phyloP scores from a whole-genome alignment of 176 grass and related monocot genomes.

The Avena eriantha region DNA sequence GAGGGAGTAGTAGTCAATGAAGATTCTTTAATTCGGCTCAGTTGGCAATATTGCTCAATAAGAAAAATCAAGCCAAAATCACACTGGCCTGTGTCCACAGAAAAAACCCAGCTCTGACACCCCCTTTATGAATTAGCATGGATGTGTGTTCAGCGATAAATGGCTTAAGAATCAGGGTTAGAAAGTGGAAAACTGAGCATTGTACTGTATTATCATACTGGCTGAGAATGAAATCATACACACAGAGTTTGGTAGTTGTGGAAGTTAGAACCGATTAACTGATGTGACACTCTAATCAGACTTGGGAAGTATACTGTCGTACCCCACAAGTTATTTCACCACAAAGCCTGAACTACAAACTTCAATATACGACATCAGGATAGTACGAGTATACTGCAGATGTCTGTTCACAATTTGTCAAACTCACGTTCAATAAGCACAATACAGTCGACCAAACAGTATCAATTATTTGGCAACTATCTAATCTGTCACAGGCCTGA shows the following conservation, averaged over 20 bases:
- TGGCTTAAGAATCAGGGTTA: neutral
- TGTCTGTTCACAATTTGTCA: neutral
- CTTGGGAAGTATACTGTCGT: neutral
- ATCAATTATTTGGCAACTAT: neutral
- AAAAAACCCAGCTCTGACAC: neutral
- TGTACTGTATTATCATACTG: neutral
- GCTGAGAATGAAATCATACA: neutral
- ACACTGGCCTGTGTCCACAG: neutral
- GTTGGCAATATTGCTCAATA: neutral
- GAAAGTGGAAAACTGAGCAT: neutral
- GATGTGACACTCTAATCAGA: neutral
- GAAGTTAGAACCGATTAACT: constrained; percentile 11
- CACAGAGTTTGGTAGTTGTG: neutral
- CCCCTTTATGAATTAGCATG: neutral
- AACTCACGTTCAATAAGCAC: neutral
- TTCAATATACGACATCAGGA: neutral
- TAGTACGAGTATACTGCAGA: neutral
- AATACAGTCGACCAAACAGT: neutral
- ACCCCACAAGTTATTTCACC: neutral
- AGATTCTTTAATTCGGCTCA: neutral
- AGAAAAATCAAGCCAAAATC: neutral
- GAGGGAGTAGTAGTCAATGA: neutral
- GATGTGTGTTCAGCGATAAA: neutral
- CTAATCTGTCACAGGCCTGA: neutral
- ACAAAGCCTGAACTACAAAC: neutral